Conservation (phyloP, 345 rosid genomes). For the Populus tremula region DNA sequence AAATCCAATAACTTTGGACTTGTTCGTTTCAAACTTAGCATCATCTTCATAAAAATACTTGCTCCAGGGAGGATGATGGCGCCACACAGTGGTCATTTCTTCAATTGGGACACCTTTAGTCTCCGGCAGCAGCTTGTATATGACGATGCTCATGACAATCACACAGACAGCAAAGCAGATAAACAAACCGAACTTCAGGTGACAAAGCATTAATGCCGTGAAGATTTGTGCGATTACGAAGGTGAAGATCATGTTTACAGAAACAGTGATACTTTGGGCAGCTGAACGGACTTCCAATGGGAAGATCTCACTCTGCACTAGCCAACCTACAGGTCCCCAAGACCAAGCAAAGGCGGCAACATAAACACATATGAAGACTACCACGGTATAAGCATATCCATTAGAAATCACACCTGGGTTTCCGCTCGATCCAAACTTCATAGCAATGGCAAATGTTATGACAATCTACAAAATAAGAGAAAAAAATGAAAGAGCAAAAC, state of each 20-base stretch:
- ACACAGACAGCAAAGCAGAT: slow-evolving; percentile 45
- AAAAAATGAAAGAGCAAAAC: not conserved
- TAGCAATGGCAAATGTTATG: slow-evolving; percentile 39
- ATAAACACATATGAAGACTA: slow-evolving; percentile 41
- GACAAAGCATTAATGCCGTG: slow-evolving; percentile 47
- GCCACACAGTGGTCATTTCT: slow-evolving; percentile 34
- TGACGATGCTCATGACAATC: slow-evolving; percentile 42
- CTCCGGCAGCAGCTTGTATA: slow-evolving; percentile 43
- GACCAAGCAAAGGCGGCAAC: slow-evolving; percentile 63
- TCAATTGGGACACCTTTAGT: slow-evolving; percentile 39
- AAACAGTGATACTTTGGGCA: slow-evolving; percentile 48
- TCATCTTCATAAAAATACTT: slow-evolving; percentile 6
- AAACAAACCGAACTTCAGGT: slow-evolving; percentile 50
- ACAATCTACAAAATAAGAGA: slow-evolving; percentile 22
- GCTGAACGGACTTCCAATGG: slow-evolving; percentile 65
- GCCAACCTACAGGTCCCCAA: slow-evolving; percentile 73
- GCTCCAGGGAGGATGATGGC: slow-evolving; percentile 26
- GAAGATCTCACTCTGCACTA: slow-evolving; percentile 64
- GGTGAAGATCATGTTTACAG: slow-evolving; percentile 59
- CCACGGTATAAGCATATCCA: slow-evolving; percentile 33
- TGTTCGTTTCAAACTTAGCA: not conserved
- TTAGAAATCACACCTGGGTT: slow-evolving; percentile 32
- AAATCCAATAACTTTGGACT: not conserved
- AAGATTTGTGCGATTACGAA: slow-evolving; percentile 60
- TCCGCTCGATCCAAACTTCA: slow-evolving; percentile 53